phyloP scores from a whole-genome alignment of 2,329 filamentous ascomycete species.

The Spiromastix sp. region DNA sequence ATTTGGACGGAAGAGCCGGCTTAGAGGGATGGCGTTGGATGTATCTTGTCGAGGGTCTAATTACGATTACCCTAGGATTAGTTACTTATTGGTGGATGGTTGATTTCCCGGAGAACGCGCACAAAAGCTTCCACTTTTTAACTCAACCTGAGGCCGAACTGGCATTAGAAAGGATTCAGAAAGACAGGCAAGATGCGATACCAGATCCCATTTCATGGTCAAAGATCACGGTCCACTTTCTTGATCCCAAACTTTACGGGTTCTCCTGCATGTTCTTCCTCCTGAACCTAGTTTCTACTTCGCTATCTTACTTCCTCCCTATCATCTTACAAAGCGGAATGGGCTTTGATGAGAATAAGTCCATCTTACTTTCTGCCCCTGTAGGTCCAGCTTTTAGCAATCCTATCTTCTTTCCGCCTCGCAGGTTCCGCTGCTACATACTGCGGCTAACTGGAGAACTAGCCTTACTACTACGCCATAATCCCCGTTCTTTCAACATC shows the following conservation, averaged over 20 bases:
- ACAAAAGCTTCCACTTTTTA: constrained; percentile 49
- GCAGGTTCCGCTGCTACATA: constrained; percentile 2
- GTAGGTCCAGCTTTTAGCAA: constrained; percentile 15
- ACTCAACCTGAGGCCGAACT: constrained; percentile 45
- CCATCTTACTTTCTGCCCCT: constrained; percentile 54
- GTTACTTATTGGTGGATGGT: constrained; percentile 61
- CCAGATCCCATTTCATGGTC: constrained; percentile 46
- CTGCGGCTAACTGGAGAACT: background rate
- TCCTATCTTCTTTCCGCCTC: background rate
- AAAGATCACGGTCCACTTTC: constrained; percentile 46
- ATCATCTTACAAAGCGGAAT: constrained; percentile 47
- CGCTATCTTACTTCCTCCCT: constrained; percentile 55
- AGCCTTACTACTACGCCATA: constrained; percentile 57
- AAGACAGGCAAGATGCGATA: constrained; percentile 50
- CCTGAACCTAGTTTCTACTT: constrained; percentile 56
- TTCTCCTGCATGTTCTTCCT: constrained; percentile 57
- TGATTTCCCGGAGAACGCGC: constrained; percentile 55
- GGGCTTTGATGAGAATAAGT: constrained; percentile 41
- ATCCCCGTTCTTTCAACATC: constrained; percentile 55
- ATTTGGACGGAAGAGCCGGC: constrained; percentile 45
- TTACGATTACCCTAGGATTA: constrained; percentile 49
- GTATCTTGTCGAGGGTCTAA: constrained; percentile 56
- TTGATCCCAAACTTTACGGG: constrained; percentile 53
- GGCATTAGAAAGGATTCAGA: constrained; percentile 47
- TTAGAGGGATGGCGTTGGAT: constrained; percentile 59